A percentile compares a stretch with the other conserved stretches of the same genome.
These are phyloP conservation scores for Zymoseptoria crescenta DNA, from an alignment of 2,329 filamentous ascomycete species.

Conservation along the genomic window DNA sequence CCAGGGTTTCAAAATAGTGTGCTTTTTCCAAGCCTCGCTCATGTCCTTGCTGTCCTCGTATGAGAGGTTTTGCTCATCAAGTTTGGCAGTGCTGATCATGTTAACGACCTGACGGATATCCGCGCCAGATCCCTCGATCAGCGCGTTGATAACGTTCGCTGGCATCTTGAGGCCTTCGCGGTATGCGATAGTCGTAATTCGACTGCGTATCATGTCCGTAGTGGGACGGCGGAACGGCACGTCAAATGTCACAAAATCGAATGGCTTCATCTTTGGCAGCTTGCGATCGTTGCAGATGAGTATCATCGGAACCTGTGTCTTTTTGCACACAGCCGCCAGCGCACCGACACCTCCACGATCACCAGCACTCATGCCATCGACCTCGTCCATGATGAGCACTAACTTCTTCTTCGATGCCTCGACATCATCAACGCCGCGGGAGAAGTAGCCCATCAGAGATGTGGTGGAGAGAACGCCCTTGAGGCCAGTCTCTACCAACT, in stretches of 20 bases:
- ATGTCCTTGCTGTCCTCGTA: slow-evolving; percentile 85
- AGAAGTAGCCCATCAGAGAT: slow-evolving; percentile 82
- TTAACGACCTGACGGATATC: slow-evolving; percentile 98
- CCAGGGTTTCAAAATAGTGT: slow-evolving; percentile 94
- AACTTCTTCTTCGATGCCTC: slow-evolving; percentile 82
- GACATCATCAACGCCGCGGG: slow-evolving; percentile 71
- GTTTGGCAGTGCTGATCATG: slow-evolving; percentile 90
- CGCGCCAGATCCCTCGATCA: slow-evolving; percentile 91
- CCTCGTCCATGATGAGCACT: slow-evolving; percentile 96
- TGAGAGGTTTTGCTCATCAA: slow-evolving; percentile 72
- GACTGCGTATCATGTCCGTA: slow-evolving; percentile 79
- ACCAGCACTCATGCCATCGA: slow-evolving; percentile 96
- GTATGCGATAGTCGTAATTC: slow-evolving; percentile 92
- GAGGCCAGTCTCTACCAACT: slow-evolving; percentile 81
- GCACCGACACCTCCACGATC: slow-evolving; percentile 94
- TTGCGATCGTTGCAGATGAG: slow-evolving; percentile 95
- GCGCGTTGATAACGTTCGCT: slow-evolving; percentile 72
- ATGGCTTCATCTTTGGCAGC: slow-evolving; percentile 96
- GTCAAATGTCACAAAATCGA: slow-evolving; percentile 78
- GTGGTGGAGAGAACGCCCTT: slow-evolving; percentile 88
- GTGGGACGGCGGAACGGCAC: slow-evolving; percentile 83
- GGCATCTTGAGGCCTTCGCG: slow-evolving; percentile 84
- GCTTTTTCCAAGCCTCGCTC: slow-evolving; percentile 98
- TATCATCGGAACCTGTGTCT: slow-evolving; percentile 89
- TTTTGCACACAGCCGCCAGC: slow-evolving; percentile 88